A percentile compares a stretch with the other conserved stretches of the same genome.
Evolutionary conservation across 208 protist species (phyloP).

Genomic region (Phytomonas francai): DNA sequence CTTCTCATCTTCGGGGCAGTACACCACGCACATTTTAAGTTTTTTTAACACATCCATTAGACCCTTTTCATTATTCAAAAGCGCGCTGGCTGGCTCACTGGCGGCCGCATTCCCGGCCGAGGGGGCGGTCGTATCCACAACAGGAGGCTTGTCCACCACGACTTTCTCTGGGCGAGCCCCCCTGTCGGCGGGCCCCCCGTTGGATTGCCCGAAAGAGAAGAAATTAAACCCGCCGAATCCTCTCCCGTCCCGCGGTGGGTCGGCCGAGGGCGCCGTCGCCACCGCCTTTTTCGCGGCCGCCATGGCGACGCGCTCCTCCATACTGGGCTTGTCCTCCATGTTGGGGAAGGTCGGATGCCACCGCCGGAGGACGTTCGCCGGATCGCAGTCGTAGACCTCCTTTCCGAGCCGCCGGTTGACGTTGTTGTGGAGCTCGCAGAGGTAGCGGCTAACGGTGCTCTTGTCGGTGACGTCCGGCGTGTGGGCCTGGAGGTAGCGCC

Average conservation of each 20-base stretch:
- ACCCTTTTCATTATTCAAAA: not conserved
- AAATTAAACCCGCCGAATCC: no score
- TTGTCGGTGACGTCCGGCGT: constrained; percentile 69
- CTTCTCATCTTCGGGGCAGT: constrained; percentile 70
- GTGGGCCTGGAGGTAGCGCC: constrained; percentile 48
- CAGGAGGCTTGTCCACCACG: no score
- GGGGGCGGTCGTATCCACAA: no score
- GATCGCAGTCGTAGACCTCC: constrained; percentile 60
- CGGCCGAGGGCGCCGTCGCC: not conserved
- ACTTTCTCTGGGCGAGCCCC: no score
- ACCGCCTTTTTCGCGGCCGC: constrained; percentile 9
- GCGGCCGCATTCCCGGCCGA: not conserved
- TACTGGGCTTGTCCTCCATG: constrained; percentile 66
- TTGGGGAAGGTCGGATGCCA: constrained; percentile 87
- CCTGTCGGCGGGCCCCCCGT: no score
- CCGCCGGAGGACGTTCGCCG: constrained; percentile 54
- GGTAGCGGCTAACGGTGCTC: constrained; percentile 50
- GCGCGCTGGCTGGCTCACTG: not conserved
- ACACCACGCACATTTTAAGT: constrained; percentile 70
- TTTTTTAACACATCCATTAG: constrained; percentile 42
- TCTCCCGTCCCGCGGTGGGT: no score
- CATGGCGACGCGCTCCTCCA: constrained; percentile 54
- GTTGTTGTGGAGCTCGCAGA: constrained; percentile 88
- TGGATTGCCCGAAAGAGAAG: no score
- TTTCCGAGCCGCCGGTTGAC: constrained; percentile 79